phyloP scores from a whole-genome alignment of 2,329 filamentous ascomycete genomes.

The Penicillium corylophilum region DNA sequence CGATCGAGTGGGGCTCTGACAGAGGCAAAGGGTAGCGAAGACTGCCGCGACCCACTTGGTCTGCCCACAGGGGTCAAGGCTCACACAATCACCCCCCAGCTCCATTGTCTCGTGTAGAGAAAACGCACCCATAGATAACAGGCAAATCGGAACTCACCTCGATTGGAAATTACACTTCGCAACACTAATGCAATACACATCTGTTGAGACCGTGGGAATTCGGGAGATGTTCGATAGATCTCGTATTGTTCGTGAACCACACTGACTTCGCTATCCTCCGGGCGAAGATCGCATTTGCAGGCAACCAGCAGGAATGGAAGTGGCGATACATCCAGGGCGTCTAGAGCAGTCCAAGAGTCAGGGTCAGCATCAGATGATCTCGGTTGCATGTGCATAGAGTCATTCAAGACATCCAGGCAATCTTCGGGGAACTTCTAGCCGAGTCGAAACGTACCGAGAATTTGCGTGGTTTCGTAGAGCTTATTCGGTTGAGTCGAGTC shows the following conservation, averaged over 20 bases:
- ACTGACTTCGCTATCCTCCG: slow-evolving; percentile 69
- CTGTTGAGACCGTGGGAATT: slow-evolving; percentile 69
- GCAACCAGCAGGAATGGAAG: slow-evolving; percentile 80
- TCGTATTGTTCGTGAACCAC: slow-evolving; percentile 68
- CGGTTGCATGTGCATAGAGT: not conserved
- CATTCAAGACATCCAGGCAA: not conserved
- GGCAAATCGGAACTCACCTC: slow-evolving; percentile 32
- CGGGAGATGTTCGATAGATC: slow-evolving; percentile 70
- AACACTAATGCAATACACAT: slow-evolving; percentile 75
- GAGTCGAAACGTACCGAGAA: slow-evolving; percentile 66
- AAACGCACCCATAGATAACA: not conserved
- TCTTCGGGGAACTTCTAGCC: not conserved
- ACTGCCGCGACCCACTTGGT: slow-evolving; percentile 31
- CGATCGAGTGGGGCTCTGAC: slow-evolving; percentile 23
- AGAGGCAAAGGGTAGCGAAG: slow-evolving; percentile 27
- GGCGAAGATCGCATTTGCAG: slow-evolving; percentile 82
- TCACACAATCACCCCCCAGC: not conserved
- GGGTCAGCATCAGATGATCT: not conserved
- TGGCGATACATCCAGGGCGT: slow-evolving; percentile 68
- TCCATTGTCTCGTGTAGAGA: not conserved
- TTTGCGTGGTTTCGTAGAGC: slow-evolving; percentile 70
- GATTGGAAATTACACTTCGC: slow-evolving; percentile 65
- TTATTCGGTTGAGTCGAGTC: slow-evolving; percentile 79
- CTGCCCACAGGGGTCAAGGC: slow-evolving; percentile 16
- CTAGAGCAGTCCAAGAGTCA: slow-evolving; percentile 47